These are phyloP conservation scores for Colletotrichum sp. DNA, from an alignment of 2,329 filamentous ascomycete genomes.

Conservation along the genomic window DNA sequence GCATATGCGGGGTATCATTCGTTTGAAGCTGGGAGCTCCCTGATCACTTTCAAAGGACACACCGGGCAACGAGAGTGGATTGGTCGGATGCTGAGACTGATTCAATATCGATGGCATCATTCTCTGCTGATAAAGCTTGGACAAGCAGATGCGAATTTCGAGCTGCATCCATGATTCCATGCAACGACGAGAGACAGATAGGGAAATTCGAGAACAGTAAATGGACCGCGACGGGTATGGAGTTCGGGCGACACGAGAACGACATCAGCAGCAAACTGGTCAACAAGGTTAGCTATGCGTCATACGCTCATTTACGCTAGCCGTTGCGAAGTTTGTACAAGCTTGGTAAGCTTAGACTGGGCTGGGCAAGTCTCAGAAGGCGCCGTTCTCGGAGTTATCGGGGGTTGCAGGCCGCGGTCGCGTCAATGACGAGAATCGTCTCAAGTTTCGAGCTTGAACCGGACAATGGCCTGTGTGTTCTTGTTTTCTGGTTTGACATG, in stretches of 20 bases:
- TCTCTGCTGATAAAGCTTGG: neutral
- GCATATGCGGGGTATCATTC: neutral
- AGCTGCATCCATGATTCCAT: neutral
- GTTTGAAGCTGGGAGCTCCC: neutral
- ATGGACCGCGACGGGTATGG: neutral
- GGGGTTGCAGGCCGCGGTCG: neutral
- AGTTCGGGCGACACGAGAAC: neutral
- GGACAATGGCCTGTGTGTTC: neutral
- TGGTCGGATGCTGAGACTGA: neutral
- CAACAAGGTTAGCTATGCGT: neutral
- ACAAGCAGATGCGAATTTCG: neutral
- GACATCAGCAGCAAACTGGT: neutral
- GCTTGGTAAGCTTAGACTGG: neutral
- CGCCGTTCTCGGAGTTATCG: slow-evolving; percentile 4
- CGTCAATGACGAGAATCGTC: neutral
- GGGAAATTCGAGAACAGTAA: neutral
- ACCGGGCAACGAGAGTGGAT: neutral
- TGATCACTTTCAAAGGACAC: neutral
- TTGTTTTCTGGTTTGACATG: neutral
- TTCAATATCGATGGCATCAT: neutral
- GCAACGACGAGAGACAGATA: neutral
- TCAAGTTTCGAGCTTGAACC: neutral
- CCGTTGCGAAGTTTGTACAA: neutral
- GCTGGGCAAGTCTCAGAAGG: neutral
- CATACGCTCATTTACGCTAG: neutral